Base-by-base conservation (phyloP, 306 rosid genomes). In the Chamaecrista fasciculata region DNA sequence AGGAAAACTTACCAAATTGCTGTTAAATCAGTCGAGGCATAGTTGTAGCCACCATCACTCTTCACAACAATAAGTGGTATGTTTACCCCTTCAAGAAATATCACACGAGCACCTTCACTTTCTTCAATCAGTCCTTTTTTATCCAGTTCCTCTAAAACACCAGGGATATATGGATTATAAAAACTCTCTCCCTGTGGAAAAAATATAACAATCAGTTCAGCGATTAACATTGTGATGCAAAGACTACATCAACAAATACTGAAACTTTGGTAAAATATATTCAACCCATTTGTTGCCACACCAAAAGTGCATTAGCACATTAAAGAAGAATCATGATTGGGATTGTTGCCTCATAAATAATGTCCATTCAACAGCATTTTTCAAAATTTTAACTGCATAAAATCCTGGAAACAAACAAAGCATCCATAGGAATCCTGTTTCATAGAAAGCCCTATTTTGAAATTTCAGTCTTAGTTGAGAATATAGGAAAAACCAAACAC, bases 21-120 rank as follows among this genome's bases (percentile, higher is more conserved):
- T 62, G 97, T 53, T 60, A 95, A 80, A 89, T 95, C 99, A 52
- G 97, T 95, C 71, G 97, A 82, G 72, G 88, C 96, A 63, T 95
- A 95, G 72, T 95, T 95, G 88, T 75, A 91, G 74, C 97, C 96
- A 55, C 96, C 99, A 78, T 91, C 97, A 44, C 99, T 91, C 89
- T 95, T 95, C 78, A 91, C 96, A 73, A 89, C 99, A 74, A 91
- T 91, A 36, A 91, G 86, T 24, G 99, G 99, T 75, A 89, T 89
- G 39, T 81, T 89, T 62, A 76, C 63, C 73, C 85, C 96, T 70
- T 91, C 88, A 29, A 95, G 26, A 67, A 64, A 80, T 71, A 95
- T 89, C 70, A 95, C 96, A 50, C 88, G 96, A 44, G 97, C 99
- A 69, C 99, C 99, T 23, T 91, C 66, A 28, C 91, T 84, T 16